Evolutionary conservation across 2,329 filamentous ascomycete genomes (phyloP), one percentile per base, ranked within the genome.

Genomic region (Talaromyces sp.): DNA sequence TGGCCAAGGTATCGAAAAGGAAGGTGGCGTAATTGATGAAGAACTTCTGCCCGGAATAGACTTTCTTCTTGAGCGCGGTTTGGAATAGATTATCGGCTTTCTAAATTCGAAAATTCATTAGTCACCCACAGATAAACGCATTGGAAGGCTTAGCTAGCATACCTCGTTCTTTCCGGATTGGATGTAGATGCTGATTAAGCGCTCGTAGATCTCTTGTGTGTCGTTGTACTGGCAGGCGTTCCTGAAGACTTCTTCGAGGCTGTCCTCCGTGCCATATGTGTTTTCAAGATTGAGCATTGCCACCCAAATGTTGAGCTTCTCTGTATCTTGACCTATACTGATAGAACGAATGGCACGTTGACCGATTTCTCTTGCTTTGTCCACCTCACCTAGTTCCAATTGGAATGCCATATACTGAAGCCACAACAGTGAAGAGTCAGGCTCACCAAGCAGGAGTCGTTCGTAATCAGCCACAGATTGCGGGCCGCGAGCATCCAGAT

Each of bases 391-490:
- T 59, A 96, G 85, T 73, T 96, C 89, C 76, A 97, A 88, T 77
- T 98, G 92, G 84, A 96, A 96, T n/a, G 93, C 92, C 92, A 99
- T 98, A 79, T 99, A 99, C 67, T 91, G 86, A 61, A 97, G 91
- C 95, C 95, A 99, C 31, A 98, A 84, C 65, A 89, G 83, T 0
- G 93, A 96, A n/a, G 91, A 93, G 78, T 98, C 92, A 2, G 95
- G 92, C 73, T 96, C 90, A 62, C 92, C 91, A 23, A 99, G 86
- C 46, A 99, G 85, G 25, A 97, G 87, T 68, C 95, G 89, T 79
- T 99, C 96, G 75, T 92, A 99, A 76, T 99, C 96, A 66, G 90
- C 91, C 16, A 91, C 85, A 1, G 91, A 93, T 73, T 96, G 92
- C 1, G 95, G 95, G 0, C 93, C 93, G 69, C 93, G 86, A 54